These are phyloP conservation scores for Cystobasidium slooffiae DNA, from an alignment of 1,284 basidiomycete species.

Conservation along the genomic window DNA sequence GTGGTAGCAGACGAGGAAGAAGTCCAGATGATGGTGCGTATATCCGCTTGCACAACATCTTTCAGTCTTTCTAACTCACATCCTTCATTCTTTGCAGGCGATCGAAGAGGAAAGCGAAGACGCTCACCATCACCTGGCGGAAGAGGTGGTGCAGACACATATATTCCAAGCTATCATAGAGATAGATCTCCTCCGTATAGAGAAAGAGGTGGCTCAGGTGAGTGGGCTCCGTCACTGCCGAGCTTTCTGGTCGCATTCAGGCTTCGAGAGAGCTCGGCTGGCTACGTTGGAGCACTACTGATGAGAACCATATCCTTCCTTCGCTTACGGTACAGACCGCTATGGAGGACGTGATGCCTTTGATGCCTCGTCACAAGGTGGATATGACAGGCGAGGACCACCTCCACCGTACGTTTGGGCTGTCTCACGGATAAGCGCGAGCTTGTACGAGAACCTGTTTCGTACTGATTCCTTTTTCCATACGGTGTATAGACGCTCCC, in stretches of 20 bases:
- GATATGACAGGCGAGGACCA: constrained; percentile 35
- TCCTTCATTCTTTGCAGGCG: not conserved
- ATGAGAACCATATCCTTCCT: not conserved
- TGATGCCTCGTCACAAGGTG: not conserved
- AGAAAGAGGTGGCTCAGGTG: constrained; percentile 37
- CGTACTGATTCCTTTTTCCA: no score
- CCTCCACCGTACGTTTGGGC: constrained; percentile 18
- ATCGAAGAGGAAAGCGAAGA: constrained; percentile 43
- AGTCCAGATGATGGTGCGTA: constrained; percentile 35
- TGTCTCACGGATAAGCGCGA: not conserved
- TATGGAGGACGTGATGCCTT: constrained; percentile 28
- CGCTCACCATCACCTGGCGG: constrained; percentile 32
- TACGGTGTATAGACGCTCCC: constrained; percentile 40
- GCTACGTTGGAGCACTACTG: no score
- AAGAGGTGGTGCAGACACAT: constrained; percentile 26
- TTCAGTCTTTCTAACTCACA: not conserved
- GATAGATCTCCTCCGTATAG: constrained; percentile 38
- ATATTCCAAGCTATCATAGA: constrained; percentile 37
- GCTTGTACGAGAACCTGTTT: no score
- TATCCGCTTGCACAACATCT: not conserved
- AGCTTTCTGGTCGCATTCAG: not conserved
- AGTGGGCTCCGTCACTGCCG: not conserved
- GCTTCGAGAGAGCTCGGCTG: not conserved
- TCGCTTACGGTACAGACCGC: constrained; percentile 18
- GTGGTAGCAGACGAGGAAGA: constrained; percentile 8